A percentile compares a stretch with the other conserved stretches of the same genome.
Evolutionary conservation across 108 stramenopile genomes (phyloP).

Genomic region (Pseudonitzschia pungens): DNA sequence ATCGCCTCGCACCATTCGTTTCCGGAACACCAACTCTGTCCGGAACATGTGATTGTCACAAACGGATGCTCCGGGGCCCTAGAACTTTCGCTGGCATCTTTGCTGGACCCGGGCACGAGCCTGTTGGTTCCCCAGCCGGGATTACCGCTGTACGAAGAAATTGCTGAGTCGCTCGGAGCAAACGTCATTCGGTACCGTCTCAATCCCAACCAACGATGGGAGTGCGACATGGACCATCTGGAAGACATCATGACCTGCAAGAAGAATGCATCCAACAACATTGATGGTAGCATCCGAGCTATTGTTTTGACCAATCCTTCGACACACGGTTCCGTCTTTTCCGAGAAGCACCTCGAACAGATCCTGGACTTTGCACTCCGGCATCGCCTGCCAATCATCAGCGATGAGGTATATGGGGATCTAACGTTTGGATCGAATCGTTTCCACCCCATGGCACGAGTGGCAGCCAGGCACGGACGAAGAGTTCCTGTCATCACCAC

Average conservation of each 20-base stretch:
- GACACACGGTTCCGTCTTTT: constrained; percentile 91
- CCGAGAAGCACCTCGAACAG: constrained; percentile 62
- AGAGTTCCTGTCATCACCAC: constrained; percentile 84
- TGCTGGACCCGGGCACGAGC: constrained; percentile 69
- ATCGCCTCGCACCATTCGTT: constrained; percentile 72
- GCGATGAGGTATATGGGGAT: constrained; percentile 95
- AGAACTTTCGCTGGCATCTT: constrained; percentile 69
- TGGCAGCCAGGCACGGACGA: constrained; percentile 56
- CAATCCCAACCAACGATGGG: constrained; percentile 74
- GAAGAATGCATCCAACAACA: background rate
- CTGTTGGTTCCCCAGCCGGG: constrained; percentile 86
- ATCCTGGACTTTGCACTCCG: constrained; percentile 64
- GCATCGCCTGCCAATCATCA: constrained; percentile 73
- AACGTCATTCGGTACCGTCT: constrained; percentile 77
- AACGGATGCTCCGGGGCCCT: constrained; percentile 91
- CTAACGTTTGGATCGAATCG: constrained; percentile 58
- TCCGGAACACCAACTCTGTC: constrained; percentile 30
- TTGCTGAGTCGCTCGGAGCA: constrained; percentile 85
- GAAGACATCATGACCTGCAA: constrained; percentile 41
- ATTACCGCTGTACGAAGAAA: constrained; percentile 90
- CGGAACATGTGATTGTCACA: constrained; percentile 87
- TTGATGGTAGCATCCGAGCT: constrained; percentile 43
- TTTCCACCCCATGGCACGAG: constrained; percentile 74
- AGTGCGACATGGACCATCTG: constrained; percentile 81
- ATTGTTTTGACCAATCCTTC: constrained; percentile 93